Conservation (phyloP, 495 filamentous ascomycete species). For the Hypoxylon lenormandii region DNA sequence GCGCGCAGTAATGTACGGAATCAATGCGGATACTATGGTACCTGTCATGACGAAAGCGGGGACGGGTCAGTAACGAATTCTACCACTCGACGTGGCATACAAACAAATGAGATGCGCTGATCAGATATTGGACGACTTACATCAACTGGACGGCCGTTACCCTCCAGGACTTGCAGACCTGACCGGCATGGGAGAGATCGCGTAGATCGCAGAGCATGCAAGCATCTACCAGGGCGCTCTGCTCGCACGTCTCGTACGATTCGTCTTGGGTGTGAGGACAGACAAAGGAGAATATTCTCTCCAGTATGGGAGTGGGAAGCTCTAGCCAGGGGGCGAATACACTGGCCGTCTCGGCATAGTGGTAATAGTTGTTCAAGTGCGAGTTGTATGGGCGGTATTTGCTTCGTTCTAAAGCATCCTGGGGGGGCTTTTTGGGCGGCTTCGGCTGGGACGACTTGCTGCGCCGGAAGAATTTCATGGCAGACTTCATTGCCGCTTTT, state of each 20-base stretch:
- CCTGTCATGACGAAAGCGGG: conserved; percentile 57
- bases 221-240: conserved; percentile 81
- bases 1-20: conserved; percentile 91
- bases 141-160: conserved; percentile 65
- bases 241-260: conserved; percentile 82
- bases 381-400: conserved; percentile 46
- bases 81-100: not conserved
- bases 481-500: conserved; percentile 40
- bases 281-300: conserved; percentile 79
- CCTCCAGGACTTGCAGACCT: conserved; percentile 80
- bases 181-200: conserved; percentile 82
- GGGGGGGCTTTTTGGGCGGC: conserved; percentile 25
- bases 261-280: conserved; percentile 85
- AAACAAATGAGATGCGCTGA: no score
- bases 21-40: conserved; percentile 94
- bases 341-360: conserved; percentile 35
- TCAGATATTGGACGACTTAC: conserved; percentile 65
- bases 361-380: conserved; percentile 28
- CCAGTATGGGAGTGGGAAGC: conserved; percentile 73
- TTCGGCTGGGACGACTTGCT: conserved; percentile 48
- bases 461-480: conserved; percentile 60
- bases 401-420: conserved; percentile 44
- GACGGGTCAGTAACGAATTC: conserved; percentile 21
- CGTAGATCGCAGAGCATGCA: conserved; percentile 97
- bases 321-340: conserved; percentile 52